Evolutionary conservation across 2,329 filamentous ascomycete genomes (phyloP), one percentile per base, ranked within the genome.

Genomic region (Biscogniauxia sp.): DNA sequence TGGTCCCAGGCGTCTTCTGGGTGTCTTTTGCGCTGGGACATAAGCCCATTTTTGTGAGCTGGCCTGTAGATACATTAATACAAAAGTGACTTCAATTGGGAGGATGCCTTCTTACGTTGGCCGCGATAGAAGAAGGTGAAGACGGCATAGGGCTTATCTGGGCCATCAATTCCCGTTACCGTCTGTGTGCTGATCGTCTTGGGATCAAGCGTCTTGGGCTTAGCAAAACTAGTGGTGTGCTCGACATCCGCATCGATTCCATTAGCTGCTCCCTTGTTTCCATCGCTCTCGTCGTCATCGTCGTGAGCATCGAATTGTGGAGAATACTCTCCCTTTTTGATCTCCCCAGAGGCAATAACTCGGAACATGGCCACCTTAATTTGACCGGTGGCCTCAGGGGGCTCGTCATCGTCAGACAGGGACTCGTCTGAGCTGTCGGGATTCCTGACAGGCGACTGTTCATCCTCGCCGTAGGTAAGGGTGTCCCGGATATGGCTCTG

Each of bases 161-260:
- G 93, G 0, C 93, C 92, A 75, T 99, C 95, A 64, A 98, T 96
- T 19, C 94, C 95, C 8, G 95, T 98, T n/a, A 99, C 95, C 0
- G 95, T 99, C 78, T 99, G 95, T 2, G 95, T 99, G 73, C 93
- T 98, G 73, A 99, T 99, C 2, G 92, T 93, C 78, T 97, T 97
- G 0, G 94, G 94, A 78, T 98, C 96, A 57, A 97, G 82, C 1
- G 92, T 90, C 82, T 97, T 98, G 15, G 93, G 94, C 78, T 97
- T 96, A 9, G 94, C 94, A 76, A 98, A 98, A 73, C 93, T 97
- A 7, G 95, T 98, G 1, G 95, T 98, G 74, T 99, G 95, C 77
- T 98, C 95, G 59, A 97, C 86, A 71, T 97, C 92, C 50, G 87
- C 90, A 69, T 93, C 91, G 62, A 90, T 86, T 15, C 81, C 82